These are phyloP conservation scores for Apophysomyces sp. DNA, from an alignment of 371 early-diverging fungal species.

Conservation along the genomic window DNA sequence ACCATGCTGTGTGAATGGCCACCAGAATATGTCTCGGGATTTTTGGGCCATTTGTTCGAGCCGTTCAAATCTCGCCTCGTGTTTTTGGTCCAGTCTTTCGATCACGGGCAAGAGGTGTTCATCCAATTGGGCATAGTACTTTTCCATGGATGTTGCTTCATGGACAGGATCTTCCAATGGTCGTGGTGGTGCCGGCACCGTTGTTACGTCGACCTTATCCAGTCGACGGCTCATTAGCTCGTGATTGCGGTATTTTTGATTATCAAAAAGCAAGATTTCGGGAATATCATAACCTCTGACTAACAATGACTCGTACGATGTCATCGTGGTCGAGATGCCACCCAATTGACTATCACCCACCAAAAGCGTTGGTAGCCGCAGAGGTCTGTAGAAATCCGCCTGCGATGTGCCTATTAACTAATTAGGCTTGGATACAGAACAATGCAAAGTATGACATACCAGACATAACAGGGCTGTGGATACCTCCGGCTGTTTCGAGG, in stretches of 20 bases:
- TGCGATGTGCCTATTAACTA: constrained; percentile 59
- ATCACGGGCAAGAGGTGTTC: constrained; percentile 49
- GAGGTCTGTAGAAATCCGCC: constrained; percentile 69
- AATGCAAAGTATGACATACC: constrained; percentile 34
- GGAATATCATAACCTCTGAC: constrained; percentile 77
- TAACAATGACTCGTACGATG: constrained; percentile 70
- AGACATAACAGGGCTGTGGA: constrained; percentile 78
- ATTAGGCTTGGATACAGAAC: neutral
- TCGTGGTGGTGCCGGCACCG: constrained; percentile 57
- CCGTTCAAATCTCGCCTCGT: constrained; percentile 55
- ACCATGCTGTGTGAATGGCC: constrained; percentile 85
- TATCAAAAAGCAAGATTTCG: constrained; percentile 62
- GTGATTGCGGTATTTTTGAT: constrained; percentile 64
- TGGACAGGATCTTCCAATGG: constrained; percentile 36
- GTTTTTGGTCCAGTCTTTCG: constrained; percentile 42
- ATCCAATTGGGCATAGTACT: constrained; percentile 60
- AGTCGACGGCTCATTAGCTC: constrained; percentile 31
- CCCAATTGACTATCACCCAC: constrained; percentile 78
- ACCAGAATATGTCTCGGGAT: constrained; percentile 67
- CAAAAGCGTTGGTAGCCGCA: constrained; percentile 71
- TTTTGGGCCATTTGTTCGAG: constrained; percentile 59
- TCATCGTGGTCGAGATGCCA: constrained; percentile 80
- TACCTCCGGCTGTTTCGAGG: constrained; percentile 75
- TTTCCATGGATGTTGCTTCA: constrained; percentile 52
- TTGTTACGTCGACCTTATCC: constrained; percentile 24